Evolutionary conservation across 192 early-diverging fungal genomes (phyloP), one percentile per base, ranked within the genome.

Genomic region (Coemansia sp.): DNA sequence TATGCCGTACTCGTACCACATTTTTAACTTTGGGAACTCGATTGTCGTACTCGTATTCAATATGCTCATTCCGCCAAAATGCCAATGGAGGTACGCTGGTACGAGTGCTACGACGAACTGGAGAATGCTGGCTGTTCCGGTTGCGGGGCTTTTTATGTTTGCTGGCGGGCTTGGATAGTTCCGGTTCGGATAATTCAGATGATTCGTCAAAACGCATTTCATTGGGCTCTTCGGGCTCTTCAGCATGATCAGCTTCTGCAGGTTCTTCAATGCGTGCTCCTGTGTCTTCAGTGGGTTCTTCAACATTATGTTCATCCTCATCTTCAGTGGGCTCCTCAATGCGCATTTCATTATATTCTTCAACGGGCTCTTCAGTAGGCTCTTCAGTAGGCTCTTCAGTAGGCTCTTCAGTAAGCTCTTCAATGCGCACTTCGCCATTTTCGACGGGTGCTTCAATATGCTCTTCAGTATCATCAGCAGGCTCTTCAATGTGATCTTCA

Each of bases 41-140:
- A 9, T 48, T 58, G 10, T 56, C 48, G 55, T 70, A 71, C 28
- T 67, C 64, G 58, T 78, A 78, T 28, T 70, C 74, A 23, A 78
- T 65, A 37, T 78, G 74, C 54, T 78, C 74, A 57, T 78, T 78
- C 49, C 74, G 74, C 74, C 74, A 78, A 44, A 49, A 78, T 10
- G 67, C 74, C 1, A 78, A 39, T 3, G 74, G 74, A 28, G 59
- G 68, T 0, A 78, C 60, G 20, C 50, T 66, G 5, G 67, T 53
- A 5, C 74, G 63, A 9, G 63, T 44, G 68, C 74, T 78, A 37
- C 68, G 68, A 14, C 74, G 74, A 9, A 59, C 35, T 2, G 59
- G 45, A 23, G 57, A 2, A n/a, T 33, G 35, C 13, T 45, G 47
- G 47, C 18, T 6, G 1, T 47, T 3, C 3, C 2, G 26, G 21